Conservation (phyloP, 2,329 filamentous ascomycete genomes). For the Fusarium metavorans region DNA sequence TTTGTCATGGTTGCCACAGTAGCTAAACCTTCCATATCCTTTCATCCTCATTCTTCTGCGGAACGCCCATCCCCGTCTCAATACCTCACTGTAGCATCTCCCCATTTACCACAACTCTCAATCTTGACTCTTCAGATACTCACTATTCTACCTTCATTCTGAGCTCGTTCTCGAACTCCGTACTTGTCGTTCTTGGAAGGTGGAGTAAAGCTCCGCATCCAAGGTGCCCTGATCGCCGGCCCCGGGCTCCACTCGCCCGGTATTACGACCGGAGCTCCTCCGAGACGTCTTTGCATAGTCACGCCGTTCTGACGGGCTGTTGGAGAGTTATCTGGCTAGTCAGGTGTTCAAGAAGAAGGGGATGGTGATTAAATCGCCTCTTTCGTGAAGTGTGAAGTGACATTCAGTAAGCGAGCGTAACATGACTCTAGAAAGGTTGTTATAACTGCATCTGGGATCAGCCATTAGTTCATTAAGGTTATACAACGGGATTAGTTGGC, state of each 20-base stretch:
- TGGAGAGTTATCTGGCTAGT: conserved; percentile 45
- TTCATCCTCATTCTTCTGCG: background rate
- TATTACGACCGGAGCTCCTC: conserved; percentile 53
- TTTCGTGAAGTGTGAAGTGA: conserved; percentile 48
- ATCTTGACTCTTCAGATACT: conserved; percentile 40
- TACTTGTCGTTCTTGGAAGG: conserved; percentile 53
- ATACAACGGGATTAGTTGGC: conserved; percentile 12
- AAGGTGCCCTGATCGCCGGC: conserved; percentile 37
- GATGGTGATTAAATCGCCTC: conserved; percentile 44
- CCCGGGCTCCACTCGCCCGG: conserved; percentile 51
- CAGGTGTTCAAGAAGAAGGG: conserved; percentile 50
- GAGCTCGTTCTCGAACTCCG: conserved; percentile 50
- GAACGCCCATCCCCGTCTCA: background rate
- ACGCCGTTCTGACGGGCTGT: conserved; percentile 52
- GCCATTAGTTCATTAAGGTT: accelerated
- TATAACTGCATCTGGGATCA: background rate
- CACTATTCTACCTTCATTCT: too few relatives aligned
- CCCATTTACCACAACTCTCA: conserved; percentile 40
- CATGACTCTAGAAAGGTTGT: background rate
- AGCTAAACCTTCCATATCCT: conserved; percentile 35
- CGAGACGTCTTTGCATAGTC: conserved; percentile 51
- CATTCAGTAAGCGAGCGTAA: background rate
- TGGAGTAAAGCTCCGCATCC: conserved; percentile 50
- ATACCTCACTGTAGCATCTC: conserved; percentile 31
- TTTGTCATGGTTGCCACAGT: background rate